Conservation (phyloP, 306 rosid genomes). For the Nissolia schottii region DNA sequence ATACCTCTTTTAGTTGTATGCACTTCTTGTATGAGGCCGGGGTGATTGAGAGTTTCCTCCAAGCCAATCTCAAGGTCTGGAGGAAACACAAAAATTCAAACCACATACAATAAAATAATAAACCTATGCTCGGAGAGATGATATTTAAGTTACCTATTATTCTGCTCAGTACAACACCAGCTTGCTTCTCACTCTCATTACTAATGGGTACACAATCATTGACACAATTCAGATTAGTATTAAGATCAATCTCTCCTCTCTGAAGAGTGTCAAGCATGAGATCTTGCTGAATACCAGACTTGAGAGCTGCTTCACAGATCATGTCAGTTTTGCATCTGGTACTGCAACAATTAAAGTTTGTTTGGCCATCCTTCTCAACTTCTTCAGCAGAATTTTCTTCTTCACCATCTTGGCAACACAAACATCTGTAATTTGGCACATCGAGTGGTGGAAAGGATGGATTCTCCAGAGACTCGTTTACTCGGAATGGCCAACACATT, state of each 20-base stretch:
- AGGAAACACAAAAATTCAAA: constrained; percentile 24
- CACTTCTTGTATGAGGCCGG: constrained; percentile 24
- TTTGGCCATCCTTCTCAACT: neutral
- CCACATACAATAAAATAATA: neutral
- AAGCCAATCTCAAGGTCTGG: constrained; percentile 34
- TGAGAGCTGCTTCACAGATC: constrained; percentile 5
- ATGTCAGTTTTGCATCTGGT: constrained; percentile 14
- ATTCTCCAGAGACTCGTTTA: constrained; percentile 31
- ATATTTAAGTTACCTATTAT: constrained; percentile 34
- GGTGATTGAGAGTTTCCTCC: constrained; percentile 8
- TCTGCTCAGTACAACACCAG: constrained; percentile 17
- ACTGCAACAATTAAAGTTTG: neutral
- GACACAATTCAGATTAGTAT: constrained; percentile 9
- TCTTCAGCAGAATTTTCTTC: constrained; percentile 26
- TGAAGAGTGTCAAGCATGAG: neutral
- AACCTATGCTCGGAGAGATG: constrained; percentile 2
- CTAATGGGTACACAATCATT: neutral
- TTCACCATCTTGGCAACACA: constrained; percentile 51
- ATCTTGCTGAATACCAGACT: constrained; percentile 30
- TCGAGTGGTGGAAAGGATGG: constrained; percentile 45
- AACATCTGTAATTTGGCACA: constrained; percentile 43
- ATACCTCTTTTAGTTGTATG: constrained; percentile 30
- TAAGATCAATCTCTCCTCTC: constrained; percentile 22
- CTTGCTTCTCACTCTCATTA: constrained; percentile 29
- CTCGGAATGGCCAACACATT: constrained; percentile 51